Evolutionary conservation across 352 stramenopile species (phyloP), one percentile per base, ranked within the genome.

Genomic region (Phytophthora sp.): DNA sequence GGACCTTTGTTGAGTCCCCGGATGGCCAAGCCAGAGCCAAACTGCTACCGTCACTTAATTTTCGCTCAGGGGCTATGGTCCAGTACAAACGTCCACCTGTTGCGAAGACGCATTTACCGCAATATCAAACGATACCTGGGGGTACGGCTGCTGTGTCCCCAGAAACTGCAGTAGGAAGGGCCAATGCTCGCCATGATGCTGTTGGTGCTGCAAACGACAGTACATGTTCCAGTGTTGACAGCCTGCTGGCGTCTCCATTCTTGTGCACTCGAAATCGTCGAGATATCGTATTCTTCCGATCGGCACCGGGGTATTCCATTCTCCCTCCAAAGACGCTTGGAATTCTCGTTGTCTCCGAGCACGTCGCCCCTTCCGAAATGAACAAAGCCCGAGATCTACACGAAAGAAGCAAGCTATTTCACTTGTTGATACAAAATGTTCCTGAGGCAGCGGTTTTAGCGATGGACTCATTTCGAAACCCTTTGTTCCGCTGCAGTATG

Each of bases 361-460:
- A 94, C 38, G 75, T 94, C 24, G 13, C 76, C 4, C 17, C 34
- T 6, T 80, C 52, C 0, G 83, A 92, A 62, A 66, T 88, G 5
- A 72, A 64, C 28, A 77, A 77, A 44, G 69, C 76, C 2, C 66
- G 82, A 13, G 72, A 88, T n/a, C n/a, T 64, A 2, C 80, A 92
- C 37, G 69, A 87, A 18, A 74, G 65, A 24, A 79, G 77, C 44
- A 92, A 92, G 37, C 23, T 92, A 7, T 87, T 94, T 28, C 85
- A 94, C 46, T 32, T 94, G 35, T 62, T 94, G 30, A 92, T 94
- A 49, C 59, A 84, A 27, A 89, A 91, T 53, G 66, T 90, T 11
- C 81, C 83, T 0, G 62, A 75, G 12, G 74, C 73, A 3, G 85
- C 85, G 0, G 75, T 89, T 7, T 50, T 85, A 18, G 83, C 83